Evolutionary conservation across 2,329 filamentous ascomycete species (phyloP).

Genomic region (Epichloe typhina): DNA sequence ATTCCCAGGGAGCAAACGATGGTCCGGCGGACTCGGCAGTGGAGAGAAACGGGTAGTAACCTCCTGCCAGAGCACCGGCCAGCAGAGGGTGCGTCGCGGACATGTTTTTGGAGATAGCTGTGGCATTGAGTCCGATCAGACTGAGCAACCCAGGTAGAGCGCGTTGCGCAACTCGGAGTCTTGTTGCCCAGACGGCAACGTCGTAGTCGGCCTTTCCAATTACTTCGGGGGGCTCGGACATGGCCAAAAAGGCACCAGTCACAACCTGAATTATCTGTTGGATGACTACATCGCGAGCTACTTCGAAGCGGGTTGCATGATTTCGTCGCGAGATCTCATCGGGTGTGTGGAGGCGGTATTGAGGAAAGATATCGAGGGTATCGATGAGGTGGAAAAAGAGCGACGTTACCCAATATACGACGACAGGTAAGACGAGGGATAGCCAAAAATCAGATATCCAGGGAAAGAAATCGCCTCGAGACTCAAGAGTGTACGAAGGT

Average conservation of each 20-base stretch:
- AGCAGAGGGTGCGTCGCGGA: conserved; percentile 58
- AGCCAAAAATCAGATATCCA: conserved; percentile 74
- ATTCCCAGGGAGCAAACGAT: conserved; percentile 73
- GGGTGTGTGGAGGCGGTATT: conserved; percentile 90
- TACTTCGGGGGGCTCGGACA: conserved; percentile 62
- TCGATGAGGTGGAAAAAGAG: conserved; percentile 82
- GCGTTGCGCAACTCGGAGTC: conserved; percentile 66
- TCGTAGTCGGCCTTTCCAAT: conserved; percentile 74
- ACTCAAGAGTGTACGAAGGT: conserved; percentile 62
- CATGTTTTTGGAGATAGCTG: conserved; percentile 62
- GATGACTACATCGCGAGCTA: conserved; percentile 78
- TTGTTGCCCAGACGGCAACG: conserved; percentile 77
- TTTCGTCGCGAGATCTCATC: conserved; percentile 82
- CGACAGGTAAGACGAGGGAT: conserved; percentile 59
- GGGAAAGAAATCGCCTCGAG: conserved; percentile 58
- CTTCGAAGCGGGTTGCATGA: conserved; percentile 71
- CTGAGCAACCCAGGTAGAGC: conserved; percentile 61
- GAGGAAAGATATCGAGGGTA: conserved; percentile 68
- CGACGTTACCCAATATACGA: conserved; percentile 82
- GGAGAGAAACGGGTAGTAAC: conserved; percentile 61
- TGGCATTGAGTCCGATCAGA: conserved; percentile 62
- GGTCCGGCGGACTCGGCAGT: conserved; percentile 46
- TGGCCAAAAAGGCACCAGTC: conserved; percentile 52
- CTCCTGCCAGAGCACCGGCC: conserved; percentile 65
- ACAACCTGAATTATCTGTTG: conserved; percentile 83